Percentiles rank a stretch among this genome's conserved stretches.
Evolutionary conservation across 352 stramenopile genomes (phyloP).

Genomic region (Phytopythium litorale): DNA sequence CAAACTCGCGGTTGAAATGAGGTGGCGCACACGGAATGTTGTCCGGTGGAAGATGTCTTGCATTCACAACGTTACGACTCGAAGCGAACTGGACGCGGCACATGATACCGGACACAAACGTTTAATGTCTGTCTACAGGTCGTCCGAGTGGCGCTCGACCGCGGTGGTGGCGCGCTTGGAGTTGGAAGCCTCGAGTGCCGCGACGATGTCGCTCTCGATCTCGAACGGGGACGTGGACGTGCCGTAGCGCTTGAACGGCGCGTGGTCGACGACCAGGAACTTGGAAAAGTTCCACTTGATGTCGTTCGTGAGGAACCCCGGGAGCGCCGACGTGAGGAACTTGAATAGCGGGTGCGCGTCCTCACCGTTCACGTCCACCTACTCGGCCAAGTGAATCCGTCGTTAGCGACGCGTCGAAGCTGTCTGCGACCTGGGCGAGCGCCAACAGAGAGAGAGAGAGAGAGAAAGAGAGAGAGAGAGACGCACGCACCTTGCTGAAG

Average conservation of each 20-base stretch:
- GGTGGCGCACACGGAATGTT: neutral
- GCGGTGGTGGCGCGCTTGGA: slow-evolving; percentile 21
- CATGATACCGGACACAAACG: neutral
- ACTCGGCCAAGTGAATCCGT: neutral
- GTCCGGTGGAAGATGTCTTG: neutral
- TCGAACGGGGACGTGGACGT: slow-evolving; percentile 56
- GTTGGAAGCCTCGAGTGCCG: slow-evolving; percentile 30
- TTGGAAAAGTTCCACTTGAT: slow-evolving; percentile 92
- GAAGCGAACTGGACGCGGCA: neutral
- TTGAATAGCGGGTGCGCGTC: slow-evolving; percentile 87
- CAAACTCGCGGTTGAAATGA: neutral
- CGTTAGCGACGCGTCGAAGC: neutral
- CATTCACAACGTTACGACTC: neutral
- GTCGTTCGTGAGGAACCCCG: slow-evolving; percentile 62
- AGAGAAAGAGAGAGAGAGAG: too few species aligned
- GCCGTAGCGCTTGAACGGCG: slow-evolving; percentile 65
- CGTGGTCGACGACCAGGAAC: slow-evolving; percentile 76
- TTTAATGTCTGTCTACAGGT: slow-evolving; percentile 2
- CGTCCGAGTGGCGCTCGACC: slow-evolving; percentile 14
- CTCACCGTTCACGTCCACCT: slow-evolving; percentile 94
- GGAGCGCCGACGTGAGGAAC: slow-evolving; percentile 80
- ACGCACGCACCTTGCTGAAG: slow-evolving; percentile 67
- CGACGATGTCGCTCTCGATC: slow-evolving; percentile 65
- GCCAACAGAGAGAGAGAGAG: too few species aligned
- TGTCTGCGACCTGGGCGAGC: neutral